Evolutionary conservation across 2,329 filamentous ascomycete genomes (phyloP), one percentile per base, ranked within the genome.

Genomic region (Cladosporium phlei): DNA sequence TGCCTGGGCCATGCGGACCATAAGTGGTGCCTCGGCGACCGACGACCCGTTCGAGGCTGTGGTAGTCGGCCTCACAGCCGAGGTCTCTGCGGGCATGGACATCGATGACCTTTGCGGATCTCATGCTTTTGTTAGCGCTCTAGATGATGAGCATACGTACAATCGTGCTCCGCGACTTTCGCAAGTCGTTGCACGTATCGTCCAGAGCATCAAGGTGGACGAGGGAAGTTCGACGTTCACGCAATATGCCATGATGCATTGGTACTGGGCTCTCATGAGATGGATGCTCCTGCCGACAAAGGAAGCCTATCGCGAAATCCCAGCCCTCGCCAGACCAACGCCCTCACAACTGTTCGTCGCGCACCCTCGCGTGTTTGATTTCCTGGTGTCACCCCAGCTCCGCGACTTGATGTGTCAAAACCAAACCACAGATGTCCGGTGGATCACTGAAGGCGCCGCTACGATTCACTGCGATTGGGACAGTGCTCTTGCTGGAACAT

Each of bases 201-300:
- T 48, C 21, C 9, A 19, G 9, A 48, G 38, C 10, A 34, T 48
- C 37, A 40, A 48, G 5, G 9, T 30, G 5, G 32, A 35, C 3
- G 17, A 8, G 7, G 14, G 27, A 14, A 27, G n/a, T n/a, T 35
- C 32, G 3, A 40, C 37, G 2, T 40, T 42, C 21, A 48, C 46
- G 2, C 38, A 34, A 22, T 30, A 43, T 33, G 46, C 46, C 1
- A 30, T 48, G 16, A 48, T 48, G 46, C 32, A 40, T 17, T 22
- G 25, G 19, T 40, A 25, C 24, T 48, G 46, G 46, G 6, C 46
- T 2, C 12, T 43, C 2, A 42, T 24, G 37, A 17, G 38, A 19
- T 43, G 46, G 46, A 19, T 43, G 38, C 38, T 48, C 12, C 14
- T 14, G n/a, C 46, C 46, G 3, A 34, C 29, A 12, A 33, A 11